A percentile compares a stretch with the other conserved stretches of the same genome.
Conservation (phyloP, 306 rosid genomes). For the Dryas drummondii region DNA sequence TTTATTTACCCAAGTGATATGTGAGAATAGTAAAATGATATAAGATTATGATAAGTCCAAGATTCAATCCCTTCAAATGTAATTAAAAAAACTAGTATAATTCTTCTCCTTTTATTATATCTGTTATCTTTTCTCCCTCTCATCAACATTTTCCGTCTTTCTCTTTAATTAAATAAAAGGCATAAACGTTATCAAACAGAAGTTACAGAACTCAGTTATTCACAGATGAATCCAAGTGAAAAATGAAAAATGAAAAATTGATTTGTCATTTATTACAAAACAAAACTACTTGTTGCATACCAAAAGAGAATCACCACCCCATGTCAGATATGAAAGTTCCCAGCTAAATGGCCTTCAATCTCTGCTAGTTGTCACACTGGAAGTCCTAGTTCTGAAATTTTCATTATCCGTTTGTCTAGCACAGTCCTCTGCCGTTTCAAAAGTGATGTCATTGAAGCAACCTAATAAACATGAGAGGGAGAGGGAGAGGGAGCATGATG, state of each 20-base stretch:
- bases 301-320: neutral
- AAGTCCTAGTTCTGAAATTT: conserved; percentile 75
- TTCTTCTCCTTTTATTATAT: no score
- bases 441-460: conserved; percentile 63
- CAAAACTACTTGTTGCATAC: neutral
- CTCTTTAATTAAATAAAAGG: neutral
- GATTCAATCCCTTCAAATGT: no score
- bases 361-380: conserved; percentile 40
- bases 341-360: neutral
- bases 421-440: conserved; percentile 55
- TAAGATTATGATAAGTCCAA: no score
- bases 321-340: neutral
- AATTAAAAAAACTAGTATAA: no score
- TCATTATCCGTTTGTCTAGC: conserved; percentile 61
- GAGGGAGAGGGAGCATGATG: neutral
- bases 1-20: no score
- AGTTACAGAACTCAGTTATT: neutral
- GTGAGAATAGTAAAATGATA: no score
- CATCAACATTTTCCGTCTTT: neutral
- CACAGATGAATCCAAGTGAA: neutral
- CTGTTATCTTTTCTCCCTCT: no score
- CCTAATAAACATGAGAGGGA: conserved; percentile 34
- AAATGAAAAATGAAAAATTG: neutral
- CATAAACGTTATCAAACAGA: neutral
- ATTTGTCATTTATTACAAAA: neutral